These are phyloP conservation scores for Elongisporangium anandrum DNA, from an alignment of 352 stramenopile genomes.

Conservation along the genomic window DNA sequence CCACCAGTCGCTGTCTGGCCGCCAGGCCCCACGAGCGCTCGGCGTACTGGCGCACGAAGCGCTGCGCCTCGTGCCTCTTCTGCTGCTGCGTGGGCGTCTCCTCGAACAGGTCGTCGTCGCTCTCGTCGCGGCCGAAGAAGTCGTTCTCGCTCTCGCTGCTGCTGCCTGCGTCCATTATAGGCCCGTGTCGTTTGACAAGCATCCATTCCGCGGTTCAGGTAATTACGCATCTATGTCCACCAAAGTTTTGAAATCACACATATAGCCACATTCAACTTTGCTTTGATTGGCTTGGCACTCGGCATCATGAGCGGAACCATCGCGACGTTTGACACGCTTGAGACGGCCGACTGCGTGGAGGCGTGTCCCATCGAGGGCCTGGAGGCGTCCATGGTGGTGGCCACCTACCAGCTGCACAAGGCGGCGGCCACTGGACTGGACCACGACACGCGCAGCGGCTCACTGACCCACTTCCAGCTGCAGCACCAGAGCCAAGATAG, in stretches of 20 bases:
- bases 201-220: background rate
- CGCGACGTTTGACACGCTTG: conserved; percentile 67
- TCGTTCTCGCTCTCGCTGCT: conserved; percentile 35
- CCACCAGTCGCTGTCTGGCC: conserved; percentile 21
- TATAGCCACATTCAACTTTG: background rate
- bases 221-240: background rate
- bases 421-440: conserved; percentile 14
- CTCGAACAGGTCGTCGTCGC: conserved; percentile 31
- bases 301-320: conserved; percentile 25
- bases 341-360: conserved; percentile 86
- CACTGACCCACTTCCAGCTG: conserved; percentile 63
- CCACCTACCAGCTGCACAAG: conserved; percentile 84
- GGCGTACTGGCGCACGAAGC: conserved; percentile 30
- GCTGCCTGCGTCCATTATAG: conserved; percentile 1
- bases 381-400: conserved; percentile 61
- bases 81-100: conserved; percentile 27
- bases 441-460: conserved; percentile 36
- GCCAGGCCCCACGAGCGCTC: conserved; percentile 35
- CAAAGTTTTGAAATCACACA: background rate
- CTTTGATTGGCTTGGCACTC: background rate
- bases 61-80: conserved; percentile 26
- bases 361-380: conserved; percentile 58
- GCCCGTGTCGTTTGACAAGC: background rate
- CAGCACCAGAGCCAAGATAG: conserved; percentile 15
- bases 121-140: conserved; percentile 31